Evolutionary conservation across 768 basidiomycete genomes (phyloP), one percentile per base, ranked within the genome.

Genomic region (Fibroporia radiculosa): DNA sequence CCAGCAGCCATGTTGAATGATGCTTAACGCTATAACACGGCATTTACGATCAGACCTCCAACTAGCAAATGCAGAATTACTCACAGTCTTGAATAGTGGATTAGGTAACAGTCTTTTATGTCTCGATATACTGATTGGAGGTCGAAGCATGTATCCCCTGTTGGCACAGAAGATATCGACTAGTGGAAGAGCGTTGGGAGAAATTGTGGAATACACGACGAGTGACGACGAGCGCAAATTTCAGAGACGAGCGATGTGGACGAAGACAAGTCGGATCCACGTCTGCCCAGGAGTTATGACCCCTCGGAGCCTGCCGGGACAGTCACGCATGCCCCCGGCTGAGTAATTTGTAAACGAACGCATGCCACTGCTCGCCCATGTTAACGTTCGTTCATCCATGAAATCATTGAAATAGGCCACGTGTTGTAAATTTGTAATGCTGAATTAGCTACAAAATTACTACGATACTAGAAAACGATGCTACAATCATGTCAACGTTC

Each of bases 121-220:
- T 72, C 75, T 75, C 65, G 73, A 67, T 69, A 75, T 78, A 77
- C 68, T 72, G 71, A 80, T 77, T 74, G 79, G 80, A 78, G 83
- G 83, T 76, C 83, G 84, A 87, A 86, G 85, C 86, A 90, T 90
- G 86, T 88, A 90, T 82, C 78, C 73, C 78, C 82, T 82, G 79
- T 70, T 72, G 63, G 61, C 71, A 77, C 78, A 81, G 79, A 78
- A 80, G 75, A 77, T 67, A 57, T 44, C 56, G 53, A 58, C 50
- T 47, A 46, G 60, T 59, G 57, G 58, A 64, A 65, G 60, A 59
- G 66, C 64, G 69, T 72, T 65, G 65, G 79, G 70, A 69, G 77
- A 70, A 80, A 82, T 82, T 55, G 77, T 82, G 78, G 70, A 75
- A 41, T 50, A 54, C 45, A 48, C 45, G 48, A 42, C 42, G 50